phyloP scores from a whole-genome alignment of 345 rosid species.

The Ceriops decandra region DNA sequence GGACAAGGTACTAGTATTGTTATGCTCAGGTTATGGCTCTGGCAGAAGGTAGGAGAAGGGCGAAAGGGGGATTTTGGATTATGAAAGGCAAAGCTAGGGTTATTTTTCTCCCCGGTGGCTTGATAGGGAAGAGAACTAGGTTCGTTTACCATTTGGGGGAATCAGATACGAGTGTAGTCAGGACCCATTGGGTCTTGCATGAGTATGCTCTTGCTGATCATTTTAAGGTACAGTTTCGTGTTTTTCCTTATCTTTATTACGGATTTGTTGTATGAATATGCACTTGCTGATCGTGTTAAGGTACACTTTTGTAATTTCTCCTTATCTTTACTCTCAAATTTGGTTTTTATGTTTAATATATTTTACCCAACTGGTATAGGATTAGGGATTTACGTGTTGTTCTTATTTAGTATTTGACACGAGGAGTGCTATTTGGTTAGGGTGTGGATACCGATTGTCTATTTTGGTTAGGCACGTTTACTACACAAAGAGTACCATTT shows the following conservation, averaged over 20 bases:
- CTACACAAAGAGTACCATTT: too few species aligned
- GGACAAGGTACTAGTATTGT: slow-evolving; percentile 50
- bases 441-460: too few species aligned
- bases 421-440: too few species aligned
- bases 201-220: slow-evolving; percentile 43
- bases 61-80: slow-evolving; percentile 45
- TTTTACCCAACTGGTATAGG: too few species aligned
- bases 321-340: not conserved
- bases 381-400: too few species aligned
- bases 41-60: slow-evolving; percentile 21
- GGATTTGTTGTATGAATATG: slow-evolving; percentile 36
- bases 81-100: slow-evolving; percentile 32
- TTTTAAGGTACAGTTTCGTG: not conserved
- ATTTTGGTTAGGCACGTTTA: too few species aligned
- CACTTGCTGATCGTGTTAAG: slow-evolving; percentile 25
- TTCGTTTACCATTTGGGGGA: slow-evolving; percentile 40
- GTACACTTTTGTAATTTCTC: not conserved
- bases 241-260: not conserved
- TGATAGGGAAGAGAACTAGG: slow-evolving; percentile 33
- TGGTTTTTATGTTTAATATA: not conserved
- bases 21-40: slow-evolving; percentile 25
- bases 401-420: too few species aligned
- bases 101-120: slow-evolving; percentile 26
- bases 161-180: slow-evolving; percentile 24
- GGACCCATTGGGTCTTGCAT: slow-evolving; percentile 46